Conservation (phyloP, 345 rosid species). For the Excoecaria cochinchinensis region DNA sequence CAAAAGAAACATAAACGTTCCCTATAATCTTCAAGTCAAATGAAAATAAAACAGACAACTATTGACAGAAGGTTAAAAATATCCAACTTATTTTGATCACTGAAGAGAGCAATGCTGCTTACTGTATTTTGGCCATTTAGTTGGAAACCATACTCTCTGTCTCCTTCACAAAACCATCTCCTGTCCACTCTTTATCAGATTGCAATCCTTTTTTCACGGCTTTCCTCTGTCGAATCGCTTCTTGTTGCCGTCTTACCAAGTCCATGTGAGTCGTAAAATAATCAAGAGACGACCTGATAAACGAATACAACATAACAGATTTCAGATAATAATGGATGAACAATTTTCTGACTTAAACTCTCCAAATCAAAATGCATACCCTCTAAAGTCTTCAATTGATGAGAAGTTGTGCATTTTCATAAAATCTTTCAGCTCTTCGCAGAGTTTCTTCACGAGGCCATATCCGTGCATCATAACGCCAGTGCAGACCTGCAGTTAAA, state of each 20-base stretch:
- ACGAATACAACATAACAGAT: not conserved
- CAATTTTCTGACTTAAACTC: not conserved
- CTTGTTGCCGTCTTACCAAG: conserved; percentile 74
- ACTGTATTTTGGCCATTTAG: conserved; percentile 31
- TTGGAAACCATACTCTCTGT: conserved; percentile 95
- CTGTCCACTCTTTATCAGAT: conserved; percentile 97
- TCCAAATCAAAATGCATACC: conserved; percentile 39
- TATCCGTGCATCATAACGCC: conserved; percentile 99
- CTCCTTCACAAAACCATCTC: conserved; percentile 94
- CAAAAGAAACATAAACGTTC: not conserved
- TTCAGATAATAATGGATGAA: not conserved
- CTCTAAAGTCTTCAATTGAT: conserved; percentile 86
- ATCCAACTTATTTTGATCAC: conserved; percentile 12
- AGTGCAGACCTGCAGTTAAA: conserved; percentile 69
- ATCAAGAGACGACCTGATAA: conserved; percentile 62
- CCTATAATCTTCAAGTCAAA: not conserved
- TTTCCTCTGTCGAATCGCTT: conserved; percentile 76
- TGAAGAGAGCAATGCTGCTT: conserved; percentile 13
- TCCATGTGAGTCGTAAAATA: conserved; percentile 94
- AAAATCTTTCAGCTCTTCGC: conserved; percentile 76
- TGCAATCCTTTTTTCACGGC: conserved; percentile 71
- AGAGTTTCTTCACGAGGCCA: conserved; percentile 80
- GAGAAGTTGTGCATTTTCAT: conserved; percentile 86
- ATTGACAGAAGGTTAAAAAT: not conserved
- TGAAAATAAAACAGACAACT: conserved; percentile 1